Evolutionary conservation across 2,329 filamentous ascomycete genomes (phyloP), one percentile per base, ranked within the genome.

Genomic region (Fusarium sp.): DNA sequence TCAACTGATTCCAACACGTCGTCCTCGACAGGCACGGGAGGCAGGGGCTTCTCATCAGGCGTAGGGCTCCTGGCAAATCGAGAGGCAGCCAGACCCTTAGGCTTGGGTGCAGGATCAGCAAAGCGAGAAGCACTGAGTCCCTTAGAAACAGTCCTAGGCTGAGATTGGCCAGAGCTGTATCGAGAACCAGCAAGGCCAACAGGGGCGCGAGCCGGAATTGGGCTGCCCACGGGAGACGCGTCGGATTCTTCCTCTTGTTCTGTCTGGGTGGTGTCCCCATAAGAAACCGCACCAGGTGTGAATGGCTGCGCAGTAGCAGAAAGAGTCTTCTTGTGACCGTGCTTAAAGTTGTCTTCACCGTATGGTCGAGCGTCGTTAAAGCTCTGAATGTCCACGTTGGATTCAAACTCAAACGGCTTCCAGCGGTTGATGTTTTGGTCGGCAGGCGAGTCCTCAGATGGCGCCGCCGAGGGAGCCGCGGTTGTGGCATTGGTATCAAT

Each of bases 221-320:
- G 69, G 42, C 75, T 72, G 47, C 64, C 61, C 24, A 68, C 71
- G 4, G 76, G 76, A 24, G 79, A 75, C 34, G 67, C 71, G n/a
- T 78, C 73, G 9, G 70, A 69, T n/a, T 74, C 67, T 10, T 71
- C 73, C 13, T 72, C 70, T 27, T 66, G 56, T 22, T 76, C 75
- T 11, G 67, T 72, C 14, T 74, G 62, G 31, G 77, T 79, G 2
- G 42, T 72, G 2, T 78, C 76, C 31, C 79, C 66, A 40, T 78
- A 76, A 69, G 82, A 67, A 74, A 79, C 71, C 35, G 78, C 82
- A 20, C 85, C 83, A 16, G 89, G 88, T 6, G 86, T 88, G 79
- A 96, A 97, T 0, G 93, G 88, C 76, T 89, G 90, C 1, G 93
- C 93, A 18, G 90, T 87, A 5, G 93, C 92, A 38, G 93, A 95